These are phyloP conservation scores for Argentina anserina DNA, from an alignment of 306 rosid species.

Conservation along the genomic window DNA sequence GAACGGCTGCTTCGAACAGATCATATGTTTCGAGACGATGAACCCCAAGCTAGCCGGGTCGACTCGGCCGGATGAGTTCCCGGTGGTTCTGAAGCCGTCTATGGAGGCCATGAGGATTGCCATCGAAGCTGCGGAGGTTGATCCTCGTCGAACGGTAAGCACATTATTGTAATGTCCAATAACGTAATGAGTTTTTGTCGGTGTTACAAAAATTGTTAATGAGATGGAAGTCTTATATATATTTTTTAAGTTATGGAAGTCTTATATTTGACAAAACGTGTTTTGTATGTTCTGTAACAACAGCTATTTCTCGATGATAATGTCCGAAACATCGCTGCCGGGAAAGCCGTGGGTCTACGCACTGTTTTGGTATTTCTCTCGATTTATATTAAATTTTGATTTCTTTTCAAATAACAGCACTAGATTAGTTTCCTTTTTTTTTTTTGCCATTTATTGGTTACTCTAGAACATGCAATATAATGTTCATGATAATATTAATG, in stretches of 20 bases:
- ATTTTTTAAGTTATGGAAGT: no score
- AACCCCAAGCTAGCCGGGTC: conserved; percentile 65
- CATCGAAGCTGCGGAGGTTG: conserved; percentile 44
- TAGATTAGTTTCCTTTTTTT: no score
- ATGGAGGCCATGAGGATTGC: conserved; percentile 60
- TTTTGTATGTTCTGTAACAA: not conserved
- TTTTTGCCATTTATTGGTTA: not conserved
- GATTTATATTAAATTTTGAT: not conserved
- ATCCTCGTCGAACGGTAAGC: conserved; percentile 67
- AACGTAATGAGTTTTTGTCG: not conserved
- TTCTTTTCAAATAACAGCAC: no score
- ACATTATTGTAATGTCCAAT: not conserved
- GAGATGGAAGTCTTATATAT: no score
- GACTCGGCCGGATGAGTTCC: conserved; percentile 61
- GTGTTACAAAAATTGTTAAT: not conserved
- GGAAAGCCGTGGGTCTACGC: conserved; percentile 62
- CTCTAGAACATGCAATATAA: not conserved
- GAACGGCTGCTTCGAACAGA: conserved; percentile 61
- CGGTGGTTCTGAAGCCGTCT: conserved; percentile 77
- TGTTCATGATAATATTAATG: not conserved
- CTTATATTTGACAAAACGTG: not conserved
- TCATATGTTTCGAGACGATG: conserved; percentile 79
- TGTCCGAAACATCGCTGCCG: conserved; percentile 58
- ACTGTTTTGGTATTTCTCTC: conserved; percentile 61
- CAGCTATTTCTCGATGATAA: conserved; percentile 86